phyloP scores from a whole-genome alignment of 352 stramenopile genomes.

The Halophytophthora batemanensis region DNA sequence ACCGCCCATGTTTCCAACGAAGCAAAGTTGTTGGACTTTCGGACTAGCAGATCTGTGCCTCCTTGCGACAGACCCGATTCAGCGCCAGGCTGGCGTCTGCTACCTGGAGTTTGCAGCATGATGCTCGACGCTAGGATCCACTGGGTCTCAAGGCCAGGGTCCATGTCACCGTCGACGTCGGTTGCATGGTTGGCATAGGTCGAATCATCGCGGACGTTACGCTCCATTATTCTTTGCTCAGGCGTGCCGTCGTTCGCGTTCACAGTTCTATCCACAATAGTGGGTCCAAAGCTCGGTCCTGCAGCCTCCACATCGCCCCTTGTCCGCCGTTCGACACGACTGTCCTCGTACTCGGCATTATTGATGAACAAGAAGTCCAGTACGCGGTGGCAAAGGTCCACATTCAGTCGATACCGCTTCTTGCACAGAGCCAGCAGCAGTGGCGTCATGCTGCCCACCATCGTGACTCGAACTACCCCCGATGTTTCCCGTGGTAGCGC shows the following conservation, averaged over 20 bases:
- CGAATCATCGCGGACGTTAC: conserved; percentile 1
- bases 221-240: background rate
- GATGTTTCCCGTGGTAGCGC: conserved; percentile 4
- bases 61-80: background rate
- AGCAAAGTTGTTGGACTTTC: conserved; percentile 6
- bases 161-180: no score
- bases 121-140: conserved; percentile 5
- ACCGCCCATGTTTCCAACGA: background rate
- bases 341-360: conserved; percentile 3
- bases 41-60: conserved; percentile 1
- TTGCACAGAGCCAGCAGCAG: background rate
- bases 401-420: conserved; percentile 3
- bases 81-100: no score
- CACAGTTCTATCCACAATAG: no score
- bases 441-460: conserved; percentile 6
- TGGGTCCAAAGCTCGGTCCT: no score
- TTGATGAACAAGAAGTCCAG: background rate
- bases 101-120: background rate
- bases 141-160: conserved; percentile 2
- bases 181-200: background rate
- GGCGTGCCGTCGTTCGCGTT: no score
- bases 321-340: no score
- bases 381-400: background rate
- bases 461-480: background rate
- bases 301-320: no score